Percentiles rank a stretch among this genome's conserved stretches.
Evolutionary conservation across 225 moss, liverwort and hornwort species (phyloP).

Genomic region (Bryum argenteum): DNA sequence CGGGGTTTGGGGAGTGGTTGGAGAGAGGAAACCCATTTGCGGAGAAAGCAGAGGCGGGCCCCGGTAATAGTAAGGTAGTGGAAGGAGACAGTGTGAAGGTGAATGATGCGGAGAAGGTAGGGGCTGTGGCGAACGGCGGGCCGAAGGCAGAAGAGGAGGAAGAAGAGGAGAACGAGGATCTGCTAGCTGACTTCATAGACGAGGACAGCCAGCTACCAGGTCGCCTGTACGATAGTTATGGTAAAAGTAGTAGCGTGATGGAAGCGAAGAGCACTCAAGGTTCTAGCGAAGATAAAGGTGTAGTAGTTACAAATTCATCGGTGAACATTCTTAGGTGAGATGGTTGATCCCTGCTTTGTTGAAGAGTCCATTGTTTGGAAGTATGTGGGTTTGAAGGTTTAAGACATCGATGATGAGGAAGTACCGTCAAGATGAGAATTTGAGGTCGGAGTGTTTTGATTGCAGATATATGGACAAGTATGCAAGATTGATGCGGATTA

Average conservation of each 20-base stretch:
- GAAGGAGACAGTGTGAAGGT: conserved; percentile 37
- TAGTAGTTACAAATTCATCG: conserved; percentile 90
- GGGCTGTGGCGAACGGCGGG: conserved; percentile 40
- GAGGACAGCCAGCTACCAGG: conserved; percentile 98
- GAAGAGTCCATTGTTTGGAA: neutral
- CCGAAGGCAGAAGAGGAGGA: conserved; percentile 41
- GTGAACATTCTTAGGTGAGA: conserved; percentile 89
- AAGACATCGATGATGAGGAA: neutral
- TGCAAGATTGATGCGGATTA: conserved; percentile 93
- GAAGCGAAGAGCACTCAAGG: conserved; percentile 51
- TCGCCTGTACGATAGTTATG: conserved; percentile 69
- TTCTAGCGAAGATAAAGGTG: conserved; percentile 50
- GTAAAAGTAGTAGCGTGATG: conserved; percentile 39
- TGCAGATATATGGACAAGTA: conserved; percentile 98
- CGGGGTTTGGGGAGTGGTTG: conserved; percentile 80
- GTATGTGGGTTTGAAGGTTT: neutral
- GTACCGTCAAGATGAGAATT: neutral
- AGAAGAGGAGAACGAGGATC: conserved; percentile 90
- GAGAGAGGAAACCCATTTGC: conserved; percentile 84
- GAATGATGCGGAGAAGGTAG: conserved; percentile 56
- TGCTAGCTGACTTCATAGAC: conserved; percentile 98
- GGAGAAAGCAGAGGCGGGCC: conserved; percentile 52
- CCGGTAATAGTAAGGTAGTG: conserved; percentile 32
- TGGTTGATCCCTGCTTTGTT: neutral
- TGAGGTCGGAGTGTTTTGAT: conserved; percentile 28